phyloP scores from a whole-genome alignment of 768 basidiomycete genomes.

The Lanmaoa pseudosensibilis region DNA sequence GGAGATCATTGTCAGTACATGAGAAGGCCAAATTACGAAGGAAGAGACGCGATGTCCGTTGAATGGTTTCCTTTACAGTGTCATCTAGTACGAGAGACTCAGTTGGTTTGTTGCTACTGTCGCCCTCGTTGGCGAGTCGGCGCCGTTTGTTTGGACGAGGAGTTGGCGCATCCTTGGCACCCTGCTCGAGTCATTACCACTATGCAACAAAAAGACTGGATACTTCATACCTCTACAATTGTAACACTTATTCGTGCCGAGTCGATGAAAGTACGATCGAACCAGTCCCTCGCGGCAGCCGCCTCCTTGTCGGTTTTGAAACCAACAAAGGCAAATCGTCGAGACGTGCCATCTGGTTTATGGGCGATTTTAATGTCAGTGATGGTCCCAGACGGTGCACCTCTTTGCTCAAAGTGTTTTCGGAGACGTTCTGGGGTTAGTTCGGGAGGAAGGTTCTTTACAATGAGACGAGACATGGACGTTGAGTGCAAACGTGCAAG shows the following conservation, averaged over 20 bases:
- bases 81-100: constrained; percentile 29
- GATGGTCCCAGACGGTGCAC: constrained; percentile 62
- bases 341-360: constrained; percentile 73
- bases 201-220: not conserved
- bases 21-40: constrained; percentile 94
- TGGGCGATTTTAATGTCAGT: constrained; percentile 86
- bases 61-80: constrained; percentile 48
- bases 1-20: constrained; percentile 71
- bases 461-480: constrained; percentile 76
- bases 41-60: constrained; percentile 79
- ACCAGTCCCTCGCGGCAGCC: constrained; percentile 72
- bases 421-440: constrained; percentile 63
- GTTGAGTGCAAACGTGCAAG: not conserved
- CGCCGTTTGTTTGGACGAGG: constrained; percentile 72
- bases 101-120: constrained; percentile 8
- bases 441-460: constrained; percentile 77
- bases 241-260: constrained; percentile 74
- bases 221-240: constrained; percentile 62
- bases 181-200: constrained; percentile 41
- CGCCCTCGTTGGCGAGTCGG: constrained; percentile 56
- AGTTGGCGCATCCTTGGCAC: constrained; percentile 63
- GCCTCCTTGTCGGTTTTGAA: constrained; percentile 84
- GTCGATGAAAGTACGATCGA: constrained; percentile 80
- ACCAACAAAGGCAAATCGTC: constrained; percentile 91
- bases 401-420: constrained; percentile 64